These are phyloP conservation scores for Rhizopogon salebrosus DNA, from an alignment of 768 basidiomycete species.

Conservation along the genomic window DNA sequence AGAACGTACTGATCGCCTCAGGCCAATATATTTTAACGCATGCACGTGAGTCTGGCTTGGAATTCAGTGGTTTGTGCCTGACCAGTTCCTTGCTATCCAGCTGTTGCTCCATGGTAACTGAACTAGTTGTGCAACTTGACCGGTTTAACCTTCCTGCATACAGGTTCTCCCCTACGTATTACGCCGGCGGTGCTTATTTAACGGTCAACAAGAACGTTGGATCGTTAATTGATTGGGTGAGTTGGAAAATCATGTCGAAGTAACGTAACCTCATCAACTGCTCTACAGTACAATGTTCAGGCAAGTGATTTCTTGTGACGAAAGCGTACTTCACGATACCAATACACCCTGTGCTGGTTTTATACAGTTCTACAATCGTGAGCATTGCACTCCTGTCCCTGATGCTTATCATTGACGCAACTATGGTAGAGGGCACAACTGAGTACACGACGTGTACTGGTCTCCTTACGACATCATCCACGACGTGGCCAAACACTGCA, in stretches of 20 bases:
- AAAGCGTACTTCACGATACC: background rate
- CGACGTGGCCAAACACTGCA: conserved; percentile 36
- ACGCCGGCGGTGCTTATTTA: conserved; percentile 35
- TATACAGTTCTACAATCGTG: conserved; percentile 38
- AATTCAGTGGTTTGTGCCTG: conserved; percentile 3
- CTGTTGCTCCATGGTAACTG: conserved; percentile 37
- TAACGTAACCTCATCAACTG: background rate
- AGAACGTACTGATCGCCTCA: background rate
- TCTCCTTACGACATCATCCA: conserved; percentile 35
- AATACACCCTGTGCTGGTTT: background rate
- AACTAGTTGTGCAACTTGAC: background rate
- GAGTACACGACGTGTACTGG: conserved; percentile 35
- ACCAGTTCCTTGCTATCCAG: conserved; percentile 13
- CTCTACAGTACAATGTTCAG: conserved; percentile 13
- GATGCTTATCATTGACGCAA: background rate
- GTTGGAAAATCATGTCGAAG: background rate
- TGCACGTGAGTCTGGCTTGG: conserved; percentile 30
- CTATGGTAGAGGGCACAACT: conserved; percentile 26
- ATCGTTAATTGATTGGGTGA: conserved; percentile 41
- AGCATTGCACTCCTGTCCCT: conserved; percentile 5
- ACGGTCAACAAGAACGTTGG: conserved; percentile 34
- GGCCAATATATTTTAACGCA: conserved; percentile 29
- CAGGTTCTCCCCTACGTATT: conserved; percentile 33
- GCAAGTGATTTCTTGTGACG: background rate
- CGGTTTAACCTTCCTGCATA: background rate